Evolutionary conservation across 768 basidiomycete species (phyloP).

Genomic region (Albatrellus ellisii): DNA sequence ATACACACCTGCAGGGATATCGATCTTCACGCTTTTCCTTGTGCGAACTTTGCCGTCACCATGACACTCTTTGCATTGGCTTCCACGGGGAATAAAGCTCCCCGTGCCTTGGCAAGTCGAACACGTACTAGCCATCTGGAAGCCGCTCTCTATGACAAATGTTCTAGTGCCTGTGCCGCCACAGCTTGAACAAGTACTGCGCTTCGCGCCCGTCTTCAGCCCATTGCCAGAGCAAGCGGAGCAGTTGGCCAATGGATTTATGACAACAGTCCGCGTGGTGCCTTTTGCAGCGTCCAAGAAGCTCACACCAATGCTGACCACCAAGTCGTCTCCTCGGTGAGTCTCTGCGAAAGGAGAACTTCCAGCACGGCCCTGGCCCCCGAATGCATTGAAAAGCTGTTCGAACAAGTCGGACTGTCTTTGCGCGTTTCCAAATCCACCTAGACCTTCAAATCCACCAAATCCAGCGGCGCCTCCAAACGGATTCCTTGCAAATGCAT

Average conservation of each 20-base stretch:
- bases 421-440: conserved; percentile 38
- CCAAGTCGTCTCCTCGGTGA: conserved; percentile 68
- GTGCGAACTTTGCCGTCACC: conserved; percentile 83
- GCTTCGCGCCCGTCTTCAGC: conserved; percentile 75
- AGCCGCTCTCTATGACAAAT: conserved; percentile 84
- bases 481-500: conserved; percentile 41
- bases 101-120: conserved; percentile 72
- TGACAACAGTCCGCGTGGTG: conserved; percentile 54
- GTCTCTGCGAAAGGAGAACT: conserved; percentile 29
- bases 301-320: conserved; percentile 56
- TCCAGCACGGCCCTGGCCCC: conserved; percentile 31
- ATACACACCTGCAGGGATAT: conserved; percentile 72
- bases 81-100: conserved; percentile 60
- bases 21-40: conserved; percentile 64
- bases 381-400: conserved; percentile 66
- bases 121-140: conserved; percentile 95
- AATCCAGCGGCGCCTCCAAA: conserved; percentile 34
- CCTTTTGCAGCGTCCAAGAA: conserved; percentile 98
- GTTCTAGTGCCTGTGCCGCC: conserved; percentile 80
- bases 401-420: conserved; percentile 64
- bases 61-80: conserved; percentile 67
- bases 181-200: conserved; percentile 67
- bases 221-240: conserved; percentile 76
- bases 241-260: conserved; percentile 78
- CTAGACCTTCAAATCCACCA: conserved; percentile 61